Evolutionary conservation across 352 stramenopile genomes (phyloP).

Genomic region (Phytophthora capsici): DNA sequence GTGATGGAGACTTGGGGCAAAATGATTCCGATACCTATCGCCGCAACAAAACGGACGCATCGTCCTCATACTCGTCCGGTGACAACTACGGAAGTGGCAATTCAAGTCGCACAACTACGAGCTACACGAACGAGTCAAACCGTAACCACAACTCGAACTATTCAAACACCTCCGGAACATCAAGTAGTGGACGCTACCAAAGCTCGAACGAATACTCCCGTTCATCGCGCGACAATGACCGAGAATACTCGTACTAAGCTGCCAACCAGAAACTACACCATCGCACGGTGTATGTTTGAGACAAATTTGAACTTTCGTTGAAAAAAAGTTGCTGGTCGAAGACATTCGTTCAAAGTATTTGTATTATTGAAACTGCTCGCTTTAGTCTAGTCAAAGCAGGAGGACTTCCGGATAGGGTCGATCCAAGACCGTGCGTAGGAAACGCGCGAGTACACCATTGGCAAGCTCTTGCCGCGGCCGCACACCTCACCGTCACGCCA

Average conservation of each 20-base stretch:
- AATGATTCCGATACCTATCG: not conserved
- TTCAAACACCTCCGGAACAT: not conserved
- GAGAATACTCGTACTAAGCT: slow-evolving; percentile 7
- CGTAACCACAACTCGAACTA: not conserved
- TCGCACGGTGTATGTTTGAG: no score
- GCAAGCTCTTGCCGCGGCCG: slow-evolving; percentile 46
- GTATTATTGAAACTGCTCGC: slow-evolving; percentile 8
- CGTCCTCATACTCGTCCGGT: not conserved
- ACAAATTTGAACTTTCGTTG: not conserved
- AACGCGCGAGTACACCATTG: slow-evolving; percentile 63
- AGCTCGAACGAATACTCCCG: not conserved
- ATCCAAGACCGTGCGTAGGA: slow-evolving; percentile 57
- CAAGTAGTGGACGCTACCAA: not conserved
- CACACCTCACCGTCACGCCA: slow-evolving; percentile 54
- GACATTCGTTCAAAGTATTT: slow-evolving; percentile 3
- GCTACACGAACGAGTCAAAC: not conserved
- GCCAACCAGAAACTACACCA: not conserved
- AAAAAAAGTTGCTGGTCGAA: no score
- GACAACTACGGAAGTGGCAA: not conserved
- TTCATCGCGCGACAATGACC: not conserved
- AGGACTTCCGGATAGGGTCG: slow-evolving; percentile 31
- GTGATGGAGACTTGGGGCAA: not conserved
- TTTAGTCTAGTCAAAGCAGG: slow-evolving; percentile 33
- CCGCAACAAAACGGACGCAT: not conserved
- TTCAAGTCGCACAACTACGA: not conserved